Conservation (phyloP, 2,329 filamentous ascomycete genomes). For the Ophiocordyceps camponoti-rufipedis region DNA sequence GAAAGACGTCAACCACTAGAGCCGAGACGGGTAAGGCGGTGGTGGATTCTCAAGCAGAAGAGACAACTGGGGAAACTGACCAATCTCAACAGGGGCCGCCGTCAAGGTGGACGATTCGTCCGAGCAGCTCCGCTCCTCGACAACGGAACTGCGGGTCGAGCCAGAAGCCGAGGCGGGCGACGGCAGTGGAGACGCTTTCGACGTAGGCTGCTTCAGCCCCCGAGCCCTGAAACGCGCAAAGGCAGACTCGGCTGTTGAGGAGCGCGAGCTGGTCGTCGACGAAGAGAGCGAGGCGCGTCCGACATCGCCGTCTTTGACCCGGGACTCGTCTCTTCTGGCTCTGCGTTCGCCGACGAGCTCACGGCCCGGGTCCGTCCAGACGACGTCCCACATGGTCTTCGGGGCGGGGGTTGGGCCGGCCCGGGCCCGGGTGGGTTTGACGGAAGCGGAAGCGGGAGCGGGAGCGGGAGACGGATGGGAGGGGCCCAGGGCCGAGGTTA, state of each 20-base stretch:
- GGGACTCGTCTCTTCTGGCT: slow-evolving; percentile 19
- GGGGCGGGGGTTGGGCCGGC: background rate
- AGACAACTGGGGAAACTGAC: background rate
- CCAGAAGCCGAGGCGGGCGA: background rate
- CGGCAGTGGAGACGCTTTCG: slow-evolving; percentile 5
- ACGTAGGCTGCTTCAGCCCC: slow-evolving; percentile 6
- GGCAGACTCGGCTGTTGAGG: slow-evolving; percentile 16
- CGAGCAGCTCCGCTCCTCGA: background rate
- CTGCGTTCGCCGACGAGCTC: slow-evolving; percentile 35
- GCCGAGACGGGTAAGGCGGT: background rate
- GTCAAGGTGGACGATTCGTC: background rate
- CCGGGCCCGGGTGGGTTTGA: background rate
- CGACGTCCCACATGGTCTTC: slow-evolving; percentile 35
- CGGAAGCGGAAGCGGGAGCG: background rate
- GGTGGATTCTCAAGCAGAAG: background rate
- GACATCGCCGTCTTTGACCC: background rate
- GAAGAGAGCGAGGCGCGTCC: background rate
- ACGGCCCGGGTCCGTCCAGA: slow-evolving; percentile 36
- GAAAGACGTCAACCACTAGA: background rate
- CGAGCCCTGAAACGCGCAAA: slow-evolving; percentile 26
- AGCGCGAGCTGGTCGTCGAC: slow-evolving; percentile 25
- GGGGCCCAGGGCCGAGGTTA: no score
- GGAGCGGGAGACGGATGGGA: background rate
- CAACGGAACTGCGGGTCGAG: slow-evolving; percentile 3
- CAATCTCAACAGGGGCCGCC: background rate